phyloP scores from a whole-genome alignment of 1,139 yeast species.

The Yamadazyma mexicana region DNA sequence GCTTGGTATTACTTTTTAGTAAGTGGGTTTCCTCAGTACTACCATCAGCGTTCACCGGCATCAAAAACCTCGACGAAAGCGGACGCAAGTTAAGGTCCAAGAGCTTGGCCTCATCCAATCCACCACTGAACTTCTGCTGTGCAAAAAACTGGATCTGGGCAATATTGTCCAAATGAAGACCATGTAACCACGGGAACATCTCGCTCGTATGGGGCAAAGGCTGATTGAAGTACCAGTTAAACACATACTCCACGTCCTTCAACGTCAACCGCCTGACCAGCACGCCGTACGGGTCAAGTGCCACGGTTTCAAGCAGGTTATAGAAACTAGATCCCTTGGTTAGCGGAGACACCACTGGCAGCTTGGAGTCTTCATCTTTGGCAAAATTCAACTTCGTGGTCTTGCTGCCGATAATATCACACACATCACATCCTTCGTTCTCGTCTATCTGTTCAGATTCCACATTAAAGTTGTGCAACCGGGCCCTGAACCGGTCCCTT shows the following conservation, averaged over 20 bases:
- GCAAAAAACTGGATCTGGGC: constrained; percentile 49
- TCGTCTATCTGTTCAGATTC: constrained; percentile 13
- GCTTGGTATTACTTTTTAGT: constrained; percentile 62
- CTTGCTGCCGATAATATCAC: constrained; percentile 38
- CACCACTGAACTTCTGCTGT: constrained; percentile 20
- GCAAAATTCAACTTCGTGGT: constrained; percentile 36
- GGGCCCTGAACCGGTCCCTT: constrained; percentile 45
- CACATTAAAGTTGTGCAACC: constrained; percentile 36
- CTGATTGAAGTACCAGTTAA: constrained; percentile 48
- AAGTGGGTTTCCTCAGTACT: constrained; percentile 14
- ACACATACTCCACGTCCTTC: constrained; percentile 31
- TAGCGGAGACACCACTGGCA: constrained; percentile 24
- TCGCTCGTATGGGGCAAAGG: constrained; percentile 65
- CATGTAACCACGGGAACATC: constrained; percentile 93
- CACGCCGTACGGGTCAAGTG: not conserved
- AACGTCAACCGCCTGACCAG: constrained; percentile 24
- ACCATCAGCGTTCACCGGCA: constrained; percentile 43
- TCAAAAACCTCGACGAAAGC: constrained; percentile 35
- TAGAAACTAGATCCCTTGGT: constrained; percentile 24
- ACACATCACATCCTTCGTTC: constrained; percentile 30
- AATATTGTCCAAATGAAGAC: constrained; percentile 53
- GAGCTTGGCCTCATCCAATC: not conserved
- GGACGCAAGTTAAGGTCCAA: constrained; percentile 13
- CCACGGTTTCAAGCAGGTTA: constrained; percentile 4
- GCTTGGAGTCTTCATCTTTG: constrained; percentile 7